Conservation (phyloP, 768 basidiomycete genomes). For the Lentinula guzmanii region DNA sequence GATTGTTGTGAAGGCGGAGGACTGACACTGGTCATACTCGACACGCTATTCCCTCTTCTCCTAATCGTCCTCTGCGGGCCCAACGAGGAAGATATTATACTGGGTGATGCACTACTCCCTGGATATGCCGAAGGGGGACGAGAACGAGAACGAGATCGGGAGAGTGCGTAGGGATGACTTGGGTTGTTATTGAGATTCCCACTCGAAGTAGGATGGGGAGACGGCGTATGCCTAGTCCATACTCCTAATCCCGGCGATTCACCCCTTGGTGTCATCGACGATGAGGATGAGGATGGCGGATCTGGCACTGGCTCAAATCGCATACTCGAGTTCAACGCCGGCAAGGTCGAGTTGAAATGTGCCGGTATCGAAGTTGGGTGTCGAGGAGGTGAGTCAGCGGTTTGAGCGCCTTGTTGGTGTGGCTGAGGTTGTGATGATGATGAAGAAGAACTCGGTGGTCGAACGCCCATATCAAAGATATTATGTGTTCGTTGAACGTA, state of each 20-base stretch:
- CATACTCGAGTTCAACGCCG: slow-evolving; percentile 45
- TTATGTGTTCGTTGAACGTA: slow-evolving; percentile 24
- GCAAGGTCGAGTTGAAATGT: slow-evolving; percentile 45
- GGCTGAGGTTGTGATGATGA: background rate
- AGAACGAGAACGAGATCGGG: slow-evolving; percentile 35
- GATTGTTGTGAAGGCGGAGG: slow-evolving; percentile 33
- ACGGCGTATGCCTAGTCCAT: slow-evolving; percentile 24
- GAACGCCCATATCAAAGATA: slow-evolving; percentile 24
- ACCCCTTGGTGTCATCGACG: background rate
- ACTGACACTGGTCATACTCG: slow-evolving; percentile 18
- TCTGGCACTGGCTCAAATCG: slow-evolving; percentile 43
- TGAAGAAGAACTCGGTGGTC: slow-evolving; percentile 11
- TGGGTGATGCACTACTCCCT: slow-evolving; percentile 1
- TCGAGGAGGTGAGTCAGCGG: slow-evolving; percentile 14
- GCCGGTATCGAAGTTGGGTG: slow-evolving; percentile 19
- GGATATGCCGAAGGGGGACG: slow-evolving; percentile 9
- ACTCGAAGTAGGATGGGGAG: slow-evolving; percentile 16
- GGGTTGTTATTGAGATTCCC: no score
- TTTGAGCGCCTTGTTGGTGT: background rate
- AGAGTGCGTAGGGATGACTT: slow-evolving; percentile 31
- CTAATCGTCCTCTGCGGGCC: slow-evolving; percentile 53
- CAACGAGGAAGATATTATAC: slow-evolving; percentile 21
- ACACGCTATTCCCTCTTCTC: slow-evolving; percentile 56
- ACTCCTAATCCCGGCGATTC: slow-evolving; percentile 13
- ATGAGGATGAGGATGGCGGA: slow-evolving; percentile 2